These are phyloP conservation scores for Phaffomyces antillensis DNA, from an alignment of 805 yeast genomes.

Conservation along the genomic window DNA sequence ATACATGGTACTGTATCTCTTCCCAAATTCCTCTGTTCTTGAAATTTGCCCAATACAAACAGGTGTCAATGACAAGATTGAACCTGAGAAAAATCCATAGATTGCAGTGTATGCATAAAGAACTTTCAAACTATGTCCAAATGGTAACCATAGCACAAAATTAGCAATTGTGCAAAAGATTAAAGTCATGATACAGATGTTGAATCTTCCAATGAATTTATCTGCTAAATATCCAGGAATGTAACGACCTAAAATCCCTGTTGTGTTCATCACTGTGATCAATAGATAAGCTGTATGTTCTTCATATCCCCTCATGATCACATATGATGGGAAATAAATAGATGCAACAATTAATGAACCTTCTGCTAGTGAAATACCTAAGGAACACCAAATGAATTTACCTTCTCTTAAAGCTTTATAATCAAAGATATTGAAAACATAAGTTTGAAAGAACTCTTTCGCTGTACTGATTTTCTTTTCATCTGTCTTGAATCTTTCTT, in stretches of 20 bases:
- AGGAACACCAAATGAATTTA: slow-evolving; percentile 35
- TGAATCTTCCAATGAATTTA: slow-evolving; percentile 41
- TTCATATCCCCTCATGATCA: slow-evolving; percentile 39
- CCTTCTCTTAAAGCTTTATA: slow-evolving; percentile 35
- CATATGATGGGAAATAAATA: slow-evolving; percentile 48
- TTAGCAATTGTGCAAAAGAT: slow-evolving; percentile 28
- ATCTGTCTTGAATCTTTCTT: slow-evolving; percentile 30
- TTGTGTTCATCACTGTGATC: slow-evolving; percentile 39
- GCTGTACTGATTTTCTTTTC: slow-evolving; percentile 9
- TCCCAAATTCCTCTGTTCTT: slow-evolving; percentile 46
- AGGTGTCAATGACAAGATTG: slow-evolving; percentile 51
- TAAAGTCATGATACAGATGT: slow-evolving; percentile 37
- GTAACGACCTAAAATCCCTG: slow-evolving; percentile 40
- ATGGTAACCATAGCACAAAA: slow-evolving; percentile 37
- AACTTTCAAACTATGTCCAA: slow-evolving; percentile 28
- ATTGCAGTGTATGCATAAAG: slow-evolving; percentile 39
- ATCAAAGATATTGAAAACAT: slow-evolving; percentile 28
- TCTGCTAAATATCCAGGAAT: slow-evolving; percentile 41
- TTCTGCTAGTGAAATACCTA: slow-evolving; percentile 36
- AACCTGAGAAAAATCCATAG: slow-evolving; percentile 51
- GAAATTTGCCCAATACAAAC: slow-evolving; percentile 55
- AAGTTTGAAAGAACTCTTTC: slow-evolving; percentile 11
- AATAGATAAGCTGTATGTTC: slow-evolving; percentile 38
- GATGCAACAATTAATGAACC: slow-evolving; percentile 30
- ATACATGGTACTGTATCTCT: slow-evolving; percentile 50